Evolutionary conservation across 164 flowering plant genomes (phyloP).

Genomic region (Aristolochia fimbriata): DNA sequence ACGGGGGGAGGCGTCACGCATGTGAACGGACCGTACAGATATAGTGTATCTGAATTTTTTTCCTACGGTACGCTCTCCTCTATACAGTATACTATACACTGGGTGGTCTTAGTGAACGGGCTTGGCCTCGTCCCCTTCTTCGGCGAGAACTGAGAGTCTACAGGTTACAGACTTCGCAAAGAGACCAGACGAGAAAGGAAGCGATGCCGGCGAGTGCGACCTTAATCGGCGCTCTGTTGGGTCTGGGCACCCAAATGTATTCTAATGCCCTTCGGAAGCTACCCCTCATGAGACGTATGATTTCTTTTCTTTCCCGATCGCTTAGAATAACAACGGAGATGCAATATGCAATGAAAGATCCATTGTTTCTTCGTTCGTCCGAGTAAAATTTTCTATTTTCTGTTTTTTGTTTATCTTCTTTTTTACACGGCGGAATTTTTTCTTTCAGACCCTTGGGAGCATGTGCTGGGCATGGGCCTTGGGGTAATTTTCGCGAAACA

Average conservation of each 20-base stretch:
- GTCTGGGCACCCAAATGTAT: constrained; percentile 87
- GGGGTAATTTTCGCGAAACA: constrained; percentile 74
- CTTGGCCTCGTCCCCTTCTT: not conserved
- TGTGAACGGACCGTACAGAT: too few relatives aligned
- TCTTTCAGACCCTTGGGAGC: constrained; percentile 94
- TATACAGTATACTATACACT: too few relatives aligned
- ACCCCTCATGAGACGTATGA: constrained; percentile 85
- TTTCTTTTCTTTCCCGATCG: not conserved
- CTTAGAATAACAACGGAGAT: too few relatives aligned
- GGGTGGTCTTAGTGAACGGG: too few relatives aligned
- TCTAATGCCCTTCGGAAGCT: constrained; percentile 96
- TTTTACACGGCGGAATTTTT: not conserved
- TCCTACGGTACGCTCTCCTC: not conserved
- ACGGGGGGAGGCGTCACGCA: too few relatives aligned
- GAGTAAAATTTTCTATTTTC: not conserved
- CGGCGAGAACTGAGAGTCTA: not conserved
- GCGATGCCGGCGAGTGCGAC: constrained; percentile 61
- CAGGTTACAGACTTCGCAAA: not conserved
- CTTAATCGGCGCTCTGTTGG: constrained; percentile 71
- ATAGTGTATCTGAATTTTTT: too few relatives aligned
- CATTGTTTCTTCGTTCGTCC: not conserved
- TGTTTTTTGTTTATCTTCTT: too few relatives aligned
- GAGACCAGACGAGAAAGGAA: constrained; percentile 4
- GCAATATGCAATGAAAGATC: too few relatives aligned
- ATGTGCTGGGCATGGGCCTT: constrained; percentile 78